A percentile compares a stretch with the other conserved stretches of the same genome.
Evolutionary conservation across 1,139 yeast genomes (phyloP).

Genomic region (Candida mesenterica): DNA sequence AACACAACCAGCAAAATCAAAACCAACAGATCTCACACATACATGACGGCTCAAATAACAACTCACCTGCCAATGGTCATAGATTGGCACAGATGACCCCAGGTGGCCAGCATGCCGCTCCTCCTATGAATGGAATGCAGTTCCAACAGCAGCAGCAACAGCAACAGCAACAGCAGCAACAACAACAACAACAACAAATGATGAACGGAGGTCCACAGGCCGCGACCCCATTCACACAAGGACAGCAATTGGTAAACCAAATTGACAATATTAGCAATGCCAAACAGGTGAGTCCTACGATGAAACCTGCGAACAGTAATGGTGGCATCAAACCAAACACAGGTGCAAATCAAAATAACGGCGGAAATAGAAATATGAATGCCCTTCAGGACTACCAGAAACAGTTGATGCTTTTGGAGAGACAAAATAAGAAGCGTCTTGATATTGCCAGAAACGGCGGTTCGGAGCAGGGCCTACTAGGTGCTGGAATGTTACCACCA

Average conservation of each 20-base stretch:
- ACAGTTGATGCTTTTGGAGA: slow-evolving; percentile 70
- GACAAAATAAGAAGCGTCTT: slow-evolving; percentile 65
- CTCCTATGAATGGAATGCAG: slow-evolving; percentile 17
- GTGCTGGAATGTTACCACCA: slow-evolving; percentile 24
- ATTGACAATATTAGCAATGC: slow-evolving; percentile 5
- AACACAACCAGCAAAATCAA: slow-evolving; percentile 1
- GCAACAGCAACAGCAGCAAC: slow-evolving; percentile 18
- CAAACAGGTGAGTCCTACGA: slow-evolving; percentile 2
- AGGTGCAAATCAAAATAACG: slow-evolving; percentile 6
- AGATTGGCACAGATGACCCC: slow-evolving; percentile 21
- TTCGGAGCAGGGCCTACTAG: slow-evolving; percentile 14
- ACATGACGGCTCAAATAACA: slow-evolving; percentile 16
- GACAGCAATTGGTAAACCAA: slow-evolving; percentile 9
- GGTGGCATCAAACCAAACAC: slow-evolving; percentile 7
- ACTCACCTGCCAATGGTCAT: slow-evolving; percentile 22
- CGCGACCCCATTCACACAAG: slow-evolving; percentile 11
- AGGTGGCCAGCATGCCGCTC: slow-evolving; percentile 19
- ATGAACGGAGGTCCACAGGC: slow-evolving; percentile 11
- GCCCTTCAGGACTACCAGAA: slow-evolving; percentile 72
- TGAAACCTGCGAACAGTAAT: slow-evolving; percentile 10
- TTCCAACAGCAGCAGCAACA: slow-evolving; percentile 16
- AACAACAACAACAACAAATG: slow-evolving; percentile 14
- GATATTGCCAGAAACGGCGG: slow-evolving; percentile 46
- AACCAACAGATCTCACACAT: slow-evolving; percentile 5
- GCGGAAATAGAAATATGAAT: slow-evolving; percentile 31